phyloP scores from a whole-genome alignment of 805 yeast species.

The Saccharomycopsis babjevae region DNA sequence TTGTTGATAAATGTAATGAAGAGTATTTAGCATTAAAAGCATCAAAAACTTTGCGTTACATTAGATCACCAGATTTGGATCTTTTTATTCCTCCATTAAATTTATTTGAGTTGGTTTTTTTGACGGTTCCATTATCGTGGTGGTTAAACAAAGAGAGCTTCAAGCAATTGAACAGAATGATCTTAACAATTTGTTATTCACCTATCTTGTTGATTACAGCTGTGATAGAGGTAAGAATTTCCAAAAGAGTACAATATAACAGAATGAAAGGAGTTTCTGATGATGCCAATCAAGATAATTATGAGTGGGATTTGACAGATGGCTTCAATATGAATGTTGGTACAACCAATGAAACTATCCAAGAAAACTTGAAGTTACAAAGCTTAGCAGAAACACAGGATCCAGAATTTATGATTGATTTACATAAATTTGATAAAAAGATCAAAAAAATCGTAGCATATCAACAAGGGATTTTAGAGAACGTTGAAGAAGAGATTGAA shows the following conservation, averaged over 20 bases:
- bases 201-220: constrained; percentile 58
- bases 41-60: constrained; percentile 70
- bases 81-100: constrained; percentile 82
- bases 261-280: constrained; percentile 31
- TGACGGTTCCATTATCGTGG: constrained; percentile 33
- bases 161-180: constrained; percentile 36
- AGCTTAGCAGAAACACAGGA: constrained; percentile 56
- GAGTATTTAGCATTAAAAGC: constrained; percentile 82
- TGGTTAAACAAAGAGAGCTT: constrained; percentile 27
- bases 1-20: constrained; percentile 71
- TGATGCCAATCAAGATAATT: constrained; percentile 29
- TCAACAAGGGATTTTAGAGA: neutral
- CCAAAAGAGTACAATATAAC: constrained; percentile 33
- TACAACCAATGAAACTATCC: constrained; percentile 7
- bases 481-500: neutral
- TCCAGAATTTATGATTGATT: constrained; percentile 51
- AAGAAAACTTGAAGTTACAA: constrained; percentile 34
- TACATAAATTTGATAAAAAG: constrained; percentile 38
- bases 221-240: constrained; percentile 51
- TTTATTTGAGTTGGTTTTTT: constrained; percentile 49
- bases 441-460: constrained; percentile 27
- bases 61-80: constrained; percentile 82
- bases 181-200: constrained; percentile 58
- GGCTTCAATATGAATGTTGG: constrained; percentile 17
- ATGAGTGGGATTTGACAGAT: constrained; percentile 23